Conservation (phyloP, 371 early-diverging fungal species). For the Apophysomyces variabilis region DNA sequence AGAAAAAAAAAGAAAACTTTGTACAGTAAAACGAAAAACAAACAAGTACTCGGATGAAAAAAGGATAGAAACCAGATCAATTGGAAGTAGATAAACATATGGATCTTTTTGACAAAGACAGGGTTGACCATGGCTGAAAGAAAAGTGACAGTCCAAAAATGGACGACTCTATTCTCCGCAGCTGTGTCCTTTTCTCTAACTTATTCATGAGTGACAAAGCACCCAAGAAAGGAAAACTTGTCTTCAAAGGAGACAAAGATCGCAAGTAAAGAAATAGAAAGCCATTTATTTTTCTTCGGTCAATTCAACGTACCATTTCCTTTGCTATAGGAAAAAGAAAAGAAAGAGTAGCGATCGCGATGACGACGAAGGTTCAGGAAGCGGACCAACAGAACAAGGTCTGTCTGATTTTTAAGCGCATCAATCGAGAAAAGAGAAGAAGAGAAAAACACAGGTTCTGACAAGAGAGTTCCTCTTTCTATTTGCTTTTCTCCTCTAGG, state of each 20-base stretch:
- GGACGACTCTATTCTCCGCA: not conserved
- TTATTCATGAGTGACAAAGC: constrained; percentile 28
- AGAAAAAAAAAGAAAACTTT: not conserved
- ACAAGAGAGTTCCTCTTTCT: not conserved
- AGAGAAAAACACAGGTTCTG: not conserved
- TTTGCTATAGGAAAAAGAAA: constrained; percentile 59
- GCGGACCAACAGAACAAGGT: constrained; percentile 32
- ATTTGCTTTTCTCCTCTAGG: constrained; percentile 32
- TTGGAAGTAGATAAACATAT: no score
- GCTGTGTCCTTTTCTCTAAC: not conserved
- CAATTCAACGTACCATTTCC: not conserved
- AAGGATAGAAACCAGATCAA: no score
- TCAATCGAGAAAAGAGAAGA: not conserved
- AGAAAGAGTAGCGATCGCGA: constrained; percentile 53
- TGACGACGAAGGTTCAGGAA: constrained; percentile 23
- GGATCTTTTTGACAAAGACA: no score
- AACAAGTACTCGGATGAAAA: no score
- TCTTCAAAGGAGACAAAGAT: constrained; percentile 65
- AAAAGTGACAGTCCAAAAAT: no score
- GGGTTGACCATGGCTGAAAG: no score
- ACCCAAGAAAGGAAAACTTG: constrained; percentile 51
- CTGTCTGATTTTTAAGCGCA: no score
- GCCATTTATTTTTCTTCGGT: not conserved
- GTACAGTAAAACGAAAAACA: not conserved
- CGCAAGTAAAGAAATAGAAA: constrained; percentile 37